Evolutionary conservation across 345 rosid genomes (phyloP).

Genomic region (Rhodamnia argentea): DNA sequence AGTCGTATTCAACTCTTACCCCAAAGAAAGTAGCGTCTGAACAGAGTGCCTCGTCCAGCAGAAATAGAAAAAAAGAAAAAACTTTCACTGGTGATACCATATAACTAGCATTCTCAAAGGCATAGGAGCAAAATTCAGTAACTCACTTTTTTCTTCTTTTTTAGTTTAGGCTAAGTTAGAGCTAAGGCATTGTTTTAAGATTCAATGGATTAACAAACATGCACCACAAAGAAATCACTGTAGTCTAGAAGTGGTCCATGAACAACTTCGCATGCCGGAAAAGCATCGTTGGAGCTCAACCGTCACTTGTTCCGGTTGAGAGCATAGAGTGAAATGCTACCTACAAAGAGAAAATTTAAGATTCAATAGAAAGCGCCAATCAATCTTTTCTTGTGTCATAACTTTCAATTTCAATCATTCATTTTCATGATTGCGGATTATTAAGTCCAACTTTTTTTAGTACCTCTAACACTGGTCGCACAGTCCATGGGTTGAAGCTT

Average conservation of each 20-base stretch:
- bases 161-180: neutral
- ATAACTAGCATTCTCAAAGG: neutral
- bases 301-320: neutral
- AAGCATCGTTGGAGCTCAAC: neutral
- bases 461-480: neutral
- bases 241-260: neutral
- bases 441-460: neutral
- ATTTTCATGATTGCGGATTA: neutral
- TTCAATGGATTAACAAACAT: neutral
- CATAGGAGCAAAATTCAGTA: neutral
- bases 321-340: neutral
- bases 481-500: neutral
- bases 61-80: neutral
- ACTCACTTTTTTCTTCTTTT: neutral
- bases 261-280: neutral
- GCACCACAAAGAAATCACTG: neutral
- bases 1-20: neutral
- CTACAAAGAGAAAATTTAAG: neutral
- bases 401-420: neutral
- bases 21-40: neutral
- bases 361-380: neutral
- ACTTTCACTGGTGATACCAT: neutral
- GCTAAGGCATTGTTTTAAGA: neutral
- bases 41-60: neutral
- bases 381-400: neutral